Evolutionary conservation across 768 basidiomycete genomes (phyloP).

Genomic region (Leccinum pellstonianum): DNA sequence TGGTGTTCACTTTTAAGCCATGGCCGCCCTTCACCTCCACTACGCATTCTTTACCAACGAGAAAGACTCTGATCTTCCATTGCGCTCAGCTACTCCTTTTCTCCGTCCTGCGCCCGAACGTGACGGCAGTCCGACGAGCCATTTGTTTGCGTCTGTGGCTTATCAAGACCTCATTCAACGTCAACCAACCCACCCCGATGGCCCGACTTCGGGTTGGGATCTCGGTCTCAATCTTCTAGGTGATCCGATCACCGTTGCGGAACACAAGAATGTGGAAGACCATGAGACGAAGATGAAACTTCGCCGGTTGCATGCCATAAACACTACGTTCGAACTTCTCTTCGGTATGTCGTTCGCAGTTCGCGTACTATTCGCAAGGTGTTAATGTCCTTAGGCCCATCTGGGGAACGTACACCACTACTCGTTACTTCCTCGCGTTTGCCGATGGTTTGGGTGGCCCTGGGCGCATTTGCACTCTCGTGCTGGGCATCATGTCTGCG

Average conservation of each 20-base stretch:
- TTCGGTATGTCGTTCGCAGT: slow-evolving; percentile 35
- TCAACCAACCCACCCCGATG: slow-evolving; percentile 45
- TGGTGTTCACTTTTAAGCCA: slow-evolving; percentile 29
- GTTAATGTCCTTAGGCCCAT: slow-evolving; percentile 34
- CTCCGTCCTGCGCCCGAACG: slow-evolving; percentile 17
- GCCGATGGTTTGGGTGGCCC: slow-evolving; percentile 43
- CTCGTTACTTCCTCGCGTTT: slow-evolving; percentile 67
- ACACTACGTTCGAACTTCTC: slow-evolving; percentile 30
- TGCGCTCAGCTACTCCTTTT: slow-evolving; percentile 23
- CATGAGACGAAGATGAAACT: slow-evolving; percentile 30
- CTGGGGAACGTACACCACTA: slow-evolving; percentile 61
- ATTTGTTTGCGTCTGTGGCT: slow-evolving; percentile 24
- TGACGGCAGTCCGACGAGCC: slow-evolving; percentile 16
- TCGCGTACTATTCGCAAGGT: not conserved
- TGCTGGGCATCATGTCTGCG: slow-evolving; percentile 25
- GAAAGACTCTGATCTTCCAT: slow-evolving; percentile 12
- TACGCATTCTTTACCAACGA: slow-evolving; percentile 48
- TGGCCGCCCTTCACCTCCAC: slow-evolving; percentile 63
- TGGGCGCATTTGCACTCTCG: slow-evolving; percentile 36
- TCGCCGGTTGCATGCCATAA: slow-evolving; percentile 33
- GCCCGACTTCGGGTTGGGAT: slow-evolving; percentile 31
- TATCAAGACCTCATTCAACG: slow-evolving; percentile 39
- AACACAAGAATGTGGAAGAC: slow-evolving; percentile 33
- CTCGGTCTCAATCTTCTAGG: slow-evolving; percentile 30
- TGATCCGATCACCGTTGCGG: slow-evolving; percentile 32